These are phyloP conservation scores for Cantharellus anzutake DNA, from an alignment of 768 basidiomycete species.

Conservation along the genomic window DNA sequence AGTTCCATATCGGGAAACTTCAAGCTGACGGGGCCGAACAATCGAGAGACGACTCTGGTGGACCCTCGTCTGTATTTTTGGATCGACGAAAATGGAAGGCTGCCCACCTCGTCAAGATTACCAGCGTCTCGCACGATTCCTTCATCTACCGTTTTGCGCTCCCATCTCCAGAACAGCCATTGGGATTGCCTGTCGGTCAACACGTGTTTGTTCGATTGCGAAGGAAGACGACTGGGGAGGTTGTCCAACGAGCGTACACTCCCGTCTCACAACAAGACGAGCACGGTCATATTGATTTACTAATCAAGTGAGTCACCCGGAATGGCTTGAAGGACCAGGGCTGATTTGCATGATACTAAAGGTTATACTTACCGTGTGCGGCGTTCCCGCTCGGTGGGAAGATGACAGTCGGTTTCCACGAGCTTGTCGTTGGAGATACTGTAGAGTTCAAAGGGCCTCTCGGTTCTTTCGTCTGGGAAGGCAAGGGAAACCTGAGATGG, in stretches of 20 bases:
- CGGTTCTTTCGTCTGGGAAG: constrained; percentile 35
- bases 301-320: not conserved
- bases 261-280: not conserved
- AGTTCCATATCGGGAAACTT: not conserved
- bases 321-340: not conserved
- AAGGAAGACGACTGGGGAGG: constrained; percentile 22
- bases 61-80: not conserved
- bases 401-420: constrained; percentile 30
- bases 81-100: not conserved
- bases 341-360: constrained; percentile 16
- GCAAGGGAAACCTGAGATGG: constrained; percentile 21
- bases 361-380: constrained; percentile 25
- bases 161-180: constrained; percentile 19
- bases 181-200: constrained; percentile 40
- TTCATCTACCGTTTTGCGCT: constrained; percentile 26
- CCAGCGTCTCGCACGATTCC: not conserved
- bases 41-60: not conserved
- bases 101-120: not conserved
- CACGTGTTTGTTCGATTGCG: constrained; percentile 35
- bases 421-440: constrained; percentile 28
- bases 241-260: constrained; percentile 41
- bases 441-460: constrained; percentile 42
- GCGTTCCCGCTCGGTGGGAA: constrained; percentile 28
- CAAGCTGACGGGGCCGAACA: not conserved
- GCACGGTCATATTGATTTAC: not conserved